These are phyloP conservation scores for Streptanthus diversifolius DNA, from an alignment of 345 rosid genomes.

Conservation along the genomic window DNA sequence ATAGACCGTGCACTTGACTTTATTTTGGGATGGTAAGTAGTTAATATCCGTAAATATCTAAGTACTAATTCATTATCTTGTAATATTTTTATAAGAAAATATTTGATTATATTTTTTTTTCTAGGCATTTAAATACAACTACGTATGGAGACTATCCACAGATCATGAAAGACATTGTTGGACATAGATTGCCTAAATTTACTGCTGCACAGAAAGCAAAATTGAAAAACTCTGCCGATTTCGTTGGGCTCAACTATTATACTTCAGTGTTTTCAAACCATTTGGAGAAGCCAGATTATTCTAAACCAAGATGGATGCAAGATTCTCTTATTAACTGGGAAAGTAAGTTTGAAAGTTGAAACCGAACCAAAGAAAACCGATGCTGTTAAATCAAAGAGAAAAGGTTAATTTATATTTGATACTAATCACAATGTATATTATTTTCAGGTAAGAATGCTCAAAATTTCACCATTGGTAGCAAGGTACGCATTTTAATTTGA, in stretches of 20 bases:
- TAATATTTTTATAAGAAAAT: not conserved
- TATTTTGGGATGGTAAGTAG: conserved; percentile 21
- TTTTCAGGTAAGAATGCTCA: conserved; percentile 5
- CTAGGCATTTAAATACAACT: conserved; percentile 36
- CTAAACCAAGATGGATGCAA: conserved; percentile 21
- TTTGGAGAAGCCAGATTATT: not conserved
- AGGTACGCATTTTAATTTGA: not conserved
- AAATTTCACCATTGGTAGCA: not conserved
- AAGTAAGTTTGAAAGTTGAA: no score
- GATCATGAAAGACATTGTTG: conserved; percentile 34
- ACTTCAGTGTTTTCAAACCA: conserved; percentile 22
- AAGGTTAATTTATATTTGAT: not conserved
- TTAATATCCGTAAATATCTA: not conserved
- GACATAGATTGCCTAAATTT: conserved; percentile 39
- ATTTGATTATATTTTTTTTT: not conserved
- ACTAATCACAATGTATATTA: not conserved
- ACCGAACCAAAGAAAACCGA: not conserved
- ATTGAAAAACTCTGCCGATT: conserved; percentile 39
- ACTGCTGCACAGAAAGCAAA: conserved; percentile 23
- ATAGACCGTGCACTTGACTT: conserved; percentile 11
- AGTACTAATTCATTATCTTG: not conserved
- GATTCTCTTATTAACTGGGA: conserved; percentile 31
- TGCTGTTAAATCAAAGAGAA: not conserved
- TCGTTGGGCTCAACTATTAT: conserved; percentile 42
- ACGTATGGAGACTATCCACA: conserved; percentile 39